Base-by-base conservation (phyloP, 2,329 filamentous ascomycete species). In the Coleophoma crateriformis region DNA sequence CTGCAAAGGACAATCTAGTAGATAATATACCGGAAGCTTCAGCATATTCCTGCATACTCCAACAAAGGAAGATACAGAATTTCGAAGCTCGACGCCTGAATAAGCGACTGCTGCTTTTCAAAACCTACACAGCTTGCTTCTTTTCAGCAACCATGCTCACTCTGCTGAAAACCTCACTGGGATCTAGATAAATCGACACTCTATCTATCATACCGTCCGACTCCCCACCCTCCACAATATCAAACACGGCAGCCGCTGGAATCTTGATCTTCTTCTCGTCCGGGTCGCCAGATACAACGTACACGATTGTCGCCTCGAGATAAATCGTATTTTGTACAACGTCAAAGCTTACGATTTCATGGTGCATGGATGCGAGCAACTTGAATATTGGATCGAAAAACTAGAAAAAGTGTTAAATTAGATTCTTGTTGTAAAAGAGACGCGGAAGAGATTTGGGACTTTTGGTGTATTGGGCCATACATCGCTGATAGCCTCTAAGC, bases 131-230 rank as follows among this genome's bases (percentile, higher is more conserved):
- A 7, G 27, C 8, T 27, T 27, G 27, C 27, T 27, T 27, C 8
- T 27, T 10, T 10, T 27, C 8, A 7, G 27, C 35, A 38, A 51
- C 40, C 41, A 48, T 38, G 27, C 17, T 33, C 39, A 55, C 39
- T 39, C 48, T 50, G 27, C 14, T 45, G 34, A 47, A 54, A 27
- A 54, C 41, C 42, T 50, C 47, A 11, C 48, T 45, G 13, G 35
- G 37, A 54, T 57, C 53, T 8, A 50, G n/a, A 48, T 46, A 55
- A 11, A 55, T 46, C 20, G 52, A 32, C 32, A 51, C 45, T 3
- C 33, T 33, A 27, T 51, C 39, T 35, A 54, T 14, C 13, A 40
- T 34, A 19, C 42, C 50, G 33, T 39, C 46, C 27, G 8, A 27
- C 27, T 27, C 27, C 8, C 27, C 27, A 33, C 39, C 39, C 15